A percentile compares a stretch with the other conserved stretches of the same genome.
phyloP scores from a whole-genome alignment of 768 basidiomycete species.

The Pleurotus ostreatus region DNA sequence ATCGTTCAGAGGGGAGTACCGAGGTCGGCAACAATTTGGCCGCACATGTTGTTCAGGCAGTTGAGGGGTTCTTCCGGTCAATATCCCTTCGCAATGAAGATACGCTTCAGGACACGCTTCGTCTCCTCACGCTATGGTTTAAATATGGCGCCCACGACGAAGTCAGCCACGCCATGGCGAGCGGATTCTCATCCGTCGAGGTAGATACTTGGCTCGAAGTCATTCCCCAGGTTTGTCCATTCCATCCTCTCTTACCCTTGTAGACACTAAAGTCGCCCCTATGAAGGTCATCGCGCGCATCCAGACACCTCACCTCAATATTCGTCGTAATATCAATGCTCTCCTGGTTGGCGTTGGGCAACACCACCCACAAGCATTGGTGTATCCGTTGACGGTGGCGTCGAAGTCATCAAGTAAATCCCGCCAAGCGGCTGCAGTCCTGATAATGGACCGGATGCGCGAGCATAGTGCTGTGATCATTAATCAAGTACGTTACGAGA shows the following conservation, averaged over 20 bases:
- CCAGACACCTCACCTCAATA: conserved; percentile 85
- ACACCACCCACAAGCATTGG: conserved; percentile 94
- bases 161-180: conserved; percentile 85
- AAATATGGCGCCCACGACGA: conserved; percentile 90
- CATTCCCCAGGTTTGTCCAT: conserved; percentile 78
- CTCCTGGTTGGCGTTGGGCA: conserved; percentile 90
- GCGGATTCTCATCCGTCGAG: conserved; percentile 83
- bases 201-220: conserved; percentile 99
- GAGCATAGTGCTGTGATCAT: conserved; percentile 89
- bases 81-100: conserved; percentile 88
- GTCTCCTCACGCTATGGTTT: conserved; percentile 95
- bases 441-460: conserved; percentile 89
- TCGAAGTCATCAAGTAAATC: conserved; percentile 88
- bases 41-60: conserved; percentile 85
- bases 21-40: conserved; percentile 58
- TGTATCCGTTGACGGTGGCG: conserved; percentile 94
- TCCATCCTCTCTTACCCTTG: not conserved
- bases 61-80: conserved; percentile 94
- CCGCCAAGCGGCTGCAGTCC: conserved; percentile 76
- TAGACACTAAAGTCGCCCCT: conserved; percentile 1
- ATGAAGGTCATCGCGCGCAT: conserved; percentile 94
- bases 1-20: conserved; percentile 46
- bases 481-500: conserved; percentile 54
- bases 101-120: conserved; percentile 89
- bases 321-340: conserved; percentile 84